Evolutionary conservation across 176 grass and related monocot species (phyloP).

Genomic region (Cymbopogon citratus): DNA sequence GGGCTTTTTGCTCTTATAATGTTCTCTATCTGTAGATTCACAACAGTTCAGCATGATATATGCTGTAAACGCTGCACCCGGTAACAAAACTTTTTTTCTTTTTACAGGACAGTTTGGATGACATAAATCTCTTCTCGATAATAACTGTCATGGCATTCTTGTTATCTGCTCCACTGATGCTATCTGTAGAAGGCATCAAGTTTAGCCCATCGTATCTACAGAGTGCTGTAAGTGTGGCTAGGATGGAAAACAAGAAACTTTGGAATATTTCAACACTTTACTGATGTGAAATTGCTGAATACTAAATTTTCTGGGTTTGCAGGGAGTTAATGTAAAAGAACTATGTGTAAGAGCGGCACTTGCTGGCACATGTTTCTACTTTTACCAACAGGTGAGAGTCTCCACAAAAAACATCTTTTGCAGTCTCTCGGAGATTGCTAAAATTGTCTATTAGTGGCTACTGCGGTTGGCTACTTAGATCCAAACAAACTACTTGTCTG

Average conservation of each 20-base stretch:
- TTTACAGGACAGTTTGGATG: slow-evolving; percentile 68
- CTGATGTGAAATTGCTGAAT: not conserved
- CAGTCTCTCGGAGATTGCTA: not conserved
- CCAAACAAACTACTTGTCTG: not conserved
- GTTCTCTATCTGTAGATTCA: not conserved
- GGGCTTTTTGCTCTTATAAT: not conserved
- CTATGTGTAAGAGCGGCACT: slow-evolving; percentile 59
- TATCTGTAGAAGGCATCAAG: slow-evolving; percentile 74
- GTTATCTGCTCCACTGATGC: slow-evolving; percentile 53
- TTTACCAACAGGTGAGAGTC: slow-evolving; percentile 85
- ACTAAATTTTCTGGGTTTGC: slow-evolving; percentile 6
- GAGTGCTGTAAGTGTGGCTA: slow-evolving; percentile 53
- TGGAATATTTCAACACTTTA: not conserved
- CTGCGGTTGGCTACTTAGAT: not conserved
- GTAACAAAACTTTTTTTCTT: slow-evolving; percentile 10
- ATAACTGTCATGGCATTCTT: slow-evolving; percentile 93
- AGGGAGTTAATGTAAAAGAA: slow-evolving; percentile 78
- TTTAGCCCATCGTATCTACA: slow-evolving; percentile 75
- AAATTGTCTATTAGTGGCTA: not conserved
- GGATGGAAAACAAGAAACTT: not conserved
- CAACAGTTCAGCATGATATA: not conserved
- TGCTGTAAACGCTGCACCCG: not conserved
- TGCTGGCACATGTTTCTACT: slow-evolving; percentile 80
- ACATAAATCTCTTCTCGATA: slow-evolving; percentile 93
- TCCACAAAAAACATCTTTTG: not conserved